Base-by-base conservation (phyloP, 768 basidiomycete species). In the Trametes punicea region DNA sequence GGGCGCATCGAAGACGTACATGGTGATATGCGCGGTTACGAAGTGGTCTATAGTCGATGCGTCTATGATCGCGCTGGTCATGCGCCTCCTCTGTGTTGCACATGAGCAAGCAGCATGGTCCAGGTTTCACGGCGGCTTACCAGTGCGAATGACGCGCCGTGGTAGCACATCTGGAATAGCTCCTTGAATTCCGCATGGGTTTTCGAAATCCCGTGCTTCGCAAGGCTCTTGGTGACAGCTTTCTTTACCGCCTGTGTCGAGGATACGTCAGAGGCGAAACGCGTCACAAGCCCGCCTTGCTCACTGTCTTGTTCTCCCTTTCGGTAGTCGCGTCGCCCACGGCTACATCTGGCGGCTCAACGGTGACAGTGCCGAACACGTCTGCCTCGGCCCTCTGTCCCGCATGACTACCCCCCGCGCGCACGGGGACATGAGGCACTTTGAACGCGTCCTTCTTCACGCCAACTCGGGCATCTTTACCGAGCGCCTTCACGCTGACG, bases 221-320 rank as follows among this genome's bases (percentile, higher is more conserved):
- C 49, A 1, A 77, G 69, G 30, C 64, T 67, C 8, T 64, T 69
- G 8, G 71, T 72, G 7, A 74, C 67, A 21, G 70, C 61, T 48
- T 69, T 71, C 67, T 79, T 79, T 23, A 80, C 61, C 38, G 71
- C 65, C 79, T 77, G 49, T 4, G 13, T 10, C 10, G 23, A 27
- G 10, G 3, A n/a, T 41, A 10, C 40, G 8, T 38, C 36, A 38
- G 18, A 15, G 36, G 36, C 36, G 15, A 16, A 16, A 16, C 20
- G 2, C 36, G 16, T 38, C 36, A n/a, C 6, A n/a, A 4, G 13
- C 1, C 16, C 20, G 36, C 4, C 10, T 33, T 26, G 20, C 25
- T 63, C 59, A 87, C 87, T 58, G 76, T 77, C 68, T 84, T 88
- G 65, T 87, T 88, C 5, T 75, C 72, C 62, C 74, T 79, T 70